These are phyloP conservation scores for Castanospermum australe DNA, from an alignment of 306 rosid genomes.

Conservation along the genomic window DNA sequence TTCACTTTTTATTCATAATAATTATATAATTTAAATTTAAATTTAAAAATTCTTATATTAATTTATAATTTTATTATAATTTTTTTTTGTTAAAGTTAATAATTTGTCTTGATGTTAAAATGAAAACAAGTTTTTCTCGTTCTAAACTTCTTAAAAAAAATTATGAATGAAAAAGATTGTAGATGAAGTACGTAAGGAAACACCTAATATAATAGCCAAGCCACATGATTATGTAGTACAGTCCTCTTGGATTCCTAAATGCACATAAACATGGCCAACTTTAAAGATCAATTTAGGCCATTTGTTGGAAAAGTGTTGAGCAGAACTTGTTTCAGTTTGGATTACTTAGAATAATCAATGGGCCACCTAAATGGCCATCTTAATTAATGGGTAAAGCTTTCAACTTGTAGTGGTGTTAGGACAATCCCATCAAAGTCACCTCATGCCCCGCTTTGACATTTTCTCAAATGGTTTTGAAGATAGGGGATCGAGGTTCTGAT, in stretches of 20 bases:
- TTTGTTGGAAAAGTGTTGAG: constrained; percentile 16
- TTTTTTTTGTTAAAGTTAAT: too few relatives aligned
- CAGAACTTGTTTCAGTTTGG: constrained; percentile 10
- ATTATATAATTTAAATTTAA: too few relatives aligned
- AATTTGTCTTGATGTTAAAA: too few relatives aligned
- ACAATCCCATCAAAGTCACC: constrained; percentile 41
- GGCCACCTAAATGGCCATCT: constrained; percentile 36
- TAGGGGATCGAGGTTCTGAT: constrained; percentile 14
- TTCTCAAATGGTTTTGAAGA: constrained; percentile 20
- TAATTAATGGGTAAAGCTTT: constrained; percentile 42
- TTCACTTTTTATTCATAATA: too few relatives aligned
- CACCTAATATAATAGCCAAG: constrained; percentile 26
- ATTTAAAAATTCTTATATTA: too few relatives aligned
- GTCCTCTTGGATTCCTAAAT: constrained; percentile 27
- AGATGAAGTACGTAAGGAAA: neutral
- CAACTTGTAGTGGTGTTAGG: constrained; percentile 31
- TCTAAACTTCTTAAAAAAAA: too few relatives aligned
- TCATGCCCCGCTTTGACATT: constrained; percentile 27
- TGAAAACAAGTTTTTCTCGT: too few relatives aligned
- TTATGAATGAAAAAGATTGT: neutral
- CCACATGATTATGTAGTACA: constrained; percentile 15
- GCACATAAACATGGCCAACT: constrained; percentile 22
- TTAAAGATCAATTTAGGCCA: constrained; percentile 8
- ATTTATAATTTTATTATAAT: too few relatives aligned
- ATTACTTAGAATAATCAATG: constrained; percentile 32